A percentile compares a stretch with the other conserved stretches of the same genome.
Conservation (phyloP, 1,284 basidiomycete species). For the Erythrobasidium hasegawianum region DNA sequence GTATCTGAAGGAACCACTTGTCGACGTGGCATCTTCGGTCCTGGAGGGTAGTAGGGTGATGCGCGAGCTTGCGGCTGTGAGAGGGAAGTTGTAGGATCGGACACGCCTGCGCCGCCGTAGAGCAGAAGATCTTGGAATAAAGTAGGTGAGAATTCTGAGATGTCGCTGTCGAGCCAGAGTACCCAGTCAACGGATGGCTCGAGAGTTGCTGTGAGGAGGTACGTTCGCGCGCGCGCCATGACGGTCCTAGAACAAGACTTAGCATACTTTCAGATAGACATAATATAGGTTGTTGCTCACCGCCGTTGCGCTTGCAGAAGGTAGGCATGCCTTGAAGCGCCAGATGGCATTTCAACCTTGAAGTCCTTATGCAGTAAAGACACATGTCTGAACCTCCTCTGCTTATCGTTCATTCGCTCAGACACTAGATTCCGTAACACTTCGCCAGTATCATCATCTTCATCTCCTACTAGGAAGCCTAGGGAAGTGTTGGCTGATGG, state of each 20-base stretch:
- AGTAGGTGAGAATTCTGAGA: constrained; percentile 34
- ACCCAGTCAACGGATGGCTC: constrained; percentile 39
- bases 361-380: constrained; percentile 37
- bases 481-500: constrained; percentile 35
- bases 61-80: background rate
- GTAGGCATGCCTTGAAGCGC: constrained; percentile 30
- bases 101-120: constrained; percentile 36
- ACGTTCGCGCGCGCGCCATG: constrained; percentile 38
- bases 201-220: constrained; percentile 38
- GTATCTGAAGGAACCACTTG: background rate
- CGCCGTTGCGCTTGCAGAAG: constrained; percentile 33
- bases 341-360: constrained; percentile 31
- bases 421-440: constrained; percentile 21
- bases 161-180: constrained; percentile 39
- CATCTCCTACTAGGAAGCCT: constrained; percentile 39
- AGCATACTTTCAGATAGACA: too few species aligned
- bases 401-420: constrained; percentile 6
- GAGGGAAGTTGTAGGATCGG: background rate
- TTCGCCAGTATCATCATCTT: constrained; percentile 36
- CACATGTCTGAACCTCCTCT: constrained; percentile 27
- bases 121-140: constrained; percentile 38
- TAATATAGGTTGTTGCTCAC: too few species aligned
- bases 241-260: constrained; percentile 17
- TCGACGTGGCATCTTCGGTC: too few species aligned
- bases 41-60: too few species aligned